Conservation (phyloP, 768 basidiomycete species). For the Tricholoma sp. region DNA sequence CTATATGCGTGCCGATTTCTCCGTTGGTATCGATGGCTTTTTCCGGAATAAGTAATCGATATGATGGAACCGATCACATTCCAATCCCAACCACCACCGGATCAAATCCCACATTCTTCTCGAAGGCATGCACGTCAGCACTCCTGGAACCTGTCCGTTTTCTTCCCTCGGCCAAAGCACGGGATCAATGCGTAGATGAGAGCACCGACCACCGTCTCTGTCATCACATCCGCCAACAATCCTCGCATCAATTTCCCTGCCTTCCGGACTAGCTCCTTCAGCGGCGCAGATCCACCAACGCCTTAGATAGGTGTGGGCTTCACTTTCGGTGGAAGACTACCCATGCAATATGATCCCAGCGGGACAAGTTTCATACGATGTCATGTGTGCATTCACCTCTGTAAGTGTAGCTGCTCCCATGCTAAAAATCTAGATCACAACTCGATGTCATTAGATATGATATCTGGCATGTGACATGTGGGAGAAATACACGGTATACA, state of each 20-base stretch:
- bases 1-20: no score
- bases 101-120: background rate
- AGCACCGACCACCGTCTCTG: constrained; percentile 41
- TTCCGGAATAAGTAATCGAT: no score
- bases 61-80: no score
- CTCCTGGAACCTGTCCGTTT: constrained; percentile 87
- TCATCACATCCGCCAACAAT: constrained; percentile 40
- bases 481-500: no score
- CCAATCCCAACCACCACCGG: constrained; percentile 4
- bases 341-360: constrained; percentile 8
- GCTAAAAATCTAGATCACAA: no score
- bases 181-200: constrained; percentile 40
- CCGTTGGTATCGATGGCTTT: no score
- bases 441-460: no score
- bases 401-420: no score
- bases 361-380: no score
- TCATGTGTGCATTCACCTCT: no score
- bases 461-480: no score
- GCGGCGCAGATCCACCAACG: no score
- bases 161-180: constrained; percentile 84
- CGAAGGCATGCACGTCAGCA: constrained; percentile 72
- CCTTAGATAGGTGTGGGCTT: constrained; percentile 53
- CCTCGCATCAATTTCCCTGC: constrained; percentile 38
- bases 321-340: constrained; percentile 47
- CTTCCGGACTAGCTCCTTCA: constrained; percentile 20